A percentile compares a stretch with the other conserved stretches of the same genome.
These are phyloP conservation scores for Osmanthus fragrans DNA, from an alignment of 257 asterid genomes.

Conservation along the genomic window DNA sequence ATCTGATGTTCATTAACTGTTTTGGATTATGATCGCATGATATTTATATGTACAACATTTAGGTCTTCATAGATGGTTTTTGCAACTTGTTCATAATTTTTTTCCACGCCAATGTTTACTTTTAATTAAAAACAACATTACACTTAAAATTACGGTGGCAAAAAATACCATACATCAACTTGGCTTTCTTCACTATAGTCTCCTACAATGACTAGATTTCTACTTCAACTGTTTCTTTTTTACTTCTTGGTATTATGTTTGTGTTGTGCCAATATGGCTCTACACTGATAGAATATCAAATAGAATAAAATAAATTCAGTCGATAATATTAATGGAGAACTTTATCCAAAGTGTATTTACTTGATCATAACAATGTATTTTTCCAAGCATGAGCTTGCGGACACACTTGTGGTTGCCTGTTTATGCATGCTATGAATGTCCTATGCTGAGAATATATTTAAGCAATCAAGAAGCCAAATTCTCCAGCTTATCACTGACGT, in stretches of 20 bases:
- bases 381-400: background rate
- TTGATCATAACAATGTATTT: background rate
- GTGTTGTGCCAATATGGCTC: background rate
- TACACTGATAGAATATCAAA: background rate
- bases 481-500: background rate
- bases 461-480: background rate
- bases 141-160: background rate
- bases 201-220: too few relatives aligned
- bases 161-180: too few relatives aligned
- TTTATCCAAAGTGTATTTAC: background rate
- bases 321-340: background rate
- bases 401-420: background rate
- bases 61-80: background rate
- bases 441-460: background rate
- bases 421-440: background rate
- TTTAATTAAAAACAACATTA: background rate
- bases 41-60: background rate
- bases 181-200: too few relatives aligned
- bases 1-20: background rate
- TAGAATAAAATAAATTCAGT: background rate
- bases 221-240: background rate
- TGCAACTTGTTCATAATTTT: background rate
- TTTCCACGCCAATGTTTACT: background rate
- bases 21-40: background rate
- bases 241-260: too few relatives aligned